These are phyloP conservation scores for Paxillus ammoniavirescens DNA, from an alignment of 768 basidiomycete species.

Conservation along the genomic window DNA sequence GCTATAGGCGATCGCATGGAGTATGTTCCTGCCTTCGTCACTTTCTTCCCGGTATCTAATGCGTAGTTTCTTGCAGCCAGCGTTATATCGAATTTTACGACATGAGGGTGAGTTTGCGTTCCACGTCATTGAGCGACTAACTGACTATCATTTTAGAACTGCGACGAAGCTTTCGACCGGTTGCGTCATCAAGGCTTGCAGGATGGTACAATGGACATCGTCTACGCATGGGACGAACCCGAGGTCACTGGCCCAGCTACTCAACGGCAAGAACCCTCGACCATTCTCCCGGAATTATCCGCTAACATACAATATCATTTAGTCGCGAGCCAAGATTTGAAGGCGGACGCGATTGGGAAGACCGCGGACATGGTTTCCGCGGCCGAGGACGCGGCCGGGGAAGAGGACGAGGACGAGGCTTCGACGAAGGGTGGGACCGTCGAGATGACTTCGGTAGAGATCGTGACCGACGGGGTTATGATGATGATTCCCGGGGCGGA, in stretches of 20 bases:
- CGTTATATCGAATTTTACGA: constrained; percentile 95
- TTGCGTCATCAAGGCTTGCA: constrained; percentile 75
- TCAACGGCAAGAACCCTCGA: constrained; percentile 33
- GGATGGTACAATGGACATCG: constrained; percentile 87
- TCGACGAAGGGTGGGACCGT: constrained; percentile 45
- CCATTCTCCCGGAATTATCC: neutral
- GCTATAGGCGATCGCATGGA: constrained; percentile 63
- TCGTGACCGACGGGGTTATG: constrained; percentile 32
- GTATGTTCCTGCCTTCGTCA: constrained; percentile 33
- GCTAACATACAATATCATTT: constrained; percentile 2
- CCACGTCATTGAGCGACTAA: neutral
- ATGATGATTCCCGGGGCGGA: constrained; percentile 36
- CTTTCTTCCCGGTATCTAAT: neutral
- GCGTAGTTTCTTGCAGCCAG: constrained; percentile 50
- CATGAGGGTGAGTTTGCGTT: constrained; percentile 55
- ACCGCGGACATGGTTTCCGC: constrained; percentile 35
- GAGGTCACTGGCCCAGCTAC: constrained; percentile 50
- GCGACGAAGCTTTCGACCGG: constrained; percentile 75
- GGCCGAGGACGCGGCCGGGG: constrained; percentile 40
- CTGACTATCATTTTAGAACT: constrained; percentile 47
- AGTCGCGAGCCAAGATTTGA: constrained; percentile 37
- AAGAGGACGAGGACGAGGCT: constrained; percentile 37
- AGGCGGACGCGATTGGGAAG: constrained; percentile 49
- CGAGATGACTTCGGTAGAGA: constrained; percentile 41
- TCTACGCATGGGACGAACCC: constrained; percentile 79